These are phyloP conservation scores for Avena sativa DNA, from an alignment of 176 grass and related monocot genomes.

Conservation along the genomic window DNA sequence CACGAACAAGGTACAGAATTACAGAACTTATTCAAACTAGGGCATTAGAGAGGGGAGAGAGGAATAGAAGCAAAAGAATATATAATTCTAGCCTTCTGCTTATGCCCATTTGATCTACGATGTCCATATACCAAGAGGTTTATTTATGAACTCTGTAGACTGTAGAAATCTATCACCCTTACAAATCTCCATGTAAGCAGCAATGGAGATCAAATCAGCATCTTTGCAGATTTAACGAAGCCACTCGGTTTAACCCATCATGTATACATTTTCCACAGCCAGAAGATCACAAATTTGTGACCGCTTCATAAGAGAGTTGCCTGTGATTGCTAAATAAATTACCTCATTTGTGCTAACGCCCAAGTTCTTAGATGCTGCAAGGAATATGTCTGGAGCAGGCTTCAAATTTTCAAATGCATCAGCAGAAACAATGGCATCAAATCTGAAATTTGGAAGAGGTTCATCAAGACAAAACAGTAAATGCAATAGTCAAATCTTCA, in stretches of 20 bases:
- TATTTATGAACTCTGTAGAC: constrained; percentile 20
- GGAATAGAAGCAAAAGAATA: not conserved
- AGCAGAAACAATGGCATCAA: constrained; percentile 95
- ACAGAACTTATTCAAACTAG: constrained; percentile 1
- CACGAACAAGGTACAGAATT: constrained; percentile 14
- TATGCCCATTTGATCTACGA: constrained; percentile 15
- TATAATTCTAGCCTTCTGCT: constrained; percentile 5
- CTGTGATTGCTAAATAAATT: constrained; percentile 41
- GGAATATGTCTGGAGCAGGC: constrained; percentile 95
- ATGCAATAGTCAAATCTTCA: constrained; percentile 9
- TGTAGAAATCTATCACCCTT: not conserved
- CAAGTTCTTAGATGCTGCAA: constrained; percentile 88
- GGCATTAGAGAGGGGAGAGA: not conserved
- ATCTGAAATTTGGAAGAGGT: constrained; percentile 63
- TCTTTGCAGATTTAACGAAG: constrained; percentile 21
- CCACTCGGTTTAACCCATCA: constrained; percentile 22
- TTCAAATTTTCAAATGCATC: constrained; percentile 97
- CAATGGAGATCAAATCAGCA: constrained; percentile 15
- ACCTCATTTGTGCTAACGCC: constrained; percentile 66
- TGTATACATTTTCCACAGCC: constrained; percentile 30
- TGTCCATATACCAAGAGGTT: constrained; percentile 24
- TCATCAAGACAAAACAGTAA: constrained; percentile 35
- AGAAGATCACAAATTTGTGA: constrained; percentile 20
- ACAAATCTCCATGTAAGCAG: constrained; percentile 23
- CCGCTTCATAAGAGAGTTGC: constrained; percentile 3